phyloP scores from a whole-genome alignment of 2,329 filamentous ascomycete species.

The Fusarium protoensiforme region DNA sequence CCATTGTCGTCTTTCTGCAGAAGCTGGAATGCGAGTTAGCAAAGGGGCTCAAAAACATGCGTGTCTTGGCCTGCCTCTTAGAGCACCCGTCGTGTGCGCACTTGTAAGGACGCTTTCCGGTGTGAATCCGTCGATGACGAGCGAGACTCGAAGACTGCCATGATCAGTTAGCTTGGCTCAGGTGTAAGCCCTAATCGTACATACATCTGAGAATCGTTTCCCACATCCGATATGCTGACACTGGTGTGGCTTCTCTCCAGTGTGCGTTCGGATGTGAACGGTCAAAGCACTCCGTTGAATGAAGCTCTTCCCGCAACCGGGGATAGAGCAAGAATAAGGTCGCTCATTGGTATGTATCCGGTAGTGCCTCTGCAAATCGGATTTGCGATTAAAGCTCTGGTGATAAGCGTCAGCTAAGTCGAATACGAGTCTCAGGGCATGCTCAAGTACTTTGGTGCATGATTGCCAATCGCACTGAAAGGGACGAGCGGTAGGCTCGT shows the following conservation, averaged over 20 bases:
- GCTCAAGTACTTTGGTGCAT: conserved; percentile 67
- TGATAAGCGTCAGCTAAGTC: conserved; percentile 17
- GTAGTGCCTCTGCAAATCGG: conserved; percentile 76
- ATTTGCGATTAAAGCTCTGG: conserved; percentile 79
- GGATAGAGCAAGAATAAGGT: conserved; percentile 70
- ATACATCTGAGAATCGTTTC: conserved; percentile 76
- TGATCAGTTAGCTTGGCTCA: conserved; percentile 13
- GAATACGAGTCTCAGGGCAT: not conserved
- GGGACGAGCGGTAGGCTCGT: conserved; percentile 70
- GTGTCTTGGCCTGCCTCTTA: conserved; percentile 62
- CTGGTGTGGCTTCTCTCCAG: conserved; percentile 77
- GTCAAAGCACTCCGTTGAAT: conserved; percentile 77
- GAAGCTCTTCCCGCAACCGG: conserved; percentile 75
- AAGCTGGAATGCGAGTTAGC: conserved; percentile 61
- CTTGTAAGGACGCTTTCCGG: conserved; percentile 73
- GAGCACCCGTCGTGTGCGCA: conserved; percentile 70
- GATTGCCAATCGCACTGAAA: conserved; percentile 73
- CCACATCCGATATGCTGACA: conserved; percentile 74
- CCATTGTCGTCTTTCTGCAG: conserved; percentile 78
- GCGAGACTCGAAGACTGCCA: conserved; percentile 72
- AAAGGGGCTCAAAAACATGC: not conserved
- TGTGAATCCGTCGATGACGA: conserved; percentile 73
- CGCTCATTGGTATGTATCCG: conserved; percentile 79
- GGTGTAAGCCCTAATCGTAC: conserved; percentile 42
- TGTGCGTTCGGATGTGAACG: conserved; percentile 77